Evolutionary conservation across 257 asterid species (phyloP).

Genomic region (Nyctanthes arbortristis): DNA sequence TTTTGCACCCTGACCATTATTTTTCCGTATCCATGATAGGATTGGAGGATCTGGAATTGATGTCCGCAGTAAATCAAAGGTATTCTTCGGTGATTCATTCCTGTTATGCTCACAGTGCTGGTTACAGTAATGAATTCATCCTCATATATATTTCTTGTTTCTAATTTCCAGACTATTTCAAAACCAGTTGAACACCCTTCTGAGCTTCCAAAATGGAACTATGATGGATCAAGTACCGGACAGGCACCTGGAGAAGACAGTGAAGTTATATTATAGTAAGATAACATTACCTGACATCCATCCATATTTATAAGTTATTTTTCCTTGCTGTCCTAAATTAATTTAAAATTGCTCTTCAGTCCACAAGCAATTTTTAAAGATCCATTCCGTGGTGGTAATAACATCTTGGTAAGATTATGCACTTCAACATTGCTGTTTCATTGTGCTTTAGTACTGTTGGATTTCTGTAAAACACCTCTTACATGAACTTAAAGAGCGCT

Average conservation of each 20-base stretch:
- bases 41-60: constrained; percentile 21
- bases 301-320: neutral
- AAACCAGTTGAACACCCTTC: constrained; percentile 88
- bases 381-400: constrained; percentile 97
- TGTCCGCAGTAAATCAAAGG: constrained; percentile 20
- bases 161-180: constrained; percentile 58
- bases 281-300: constrained; percentile 4
- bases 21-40: constrained; percentile 16
- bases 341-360: constrained; percentile 39
- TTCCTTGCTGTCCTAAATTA: constrained; percentile 17
- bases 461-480: neutral
- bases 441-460: neutral
- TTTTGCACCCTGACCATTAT: neutral
- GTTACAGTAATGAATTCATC: neutral
- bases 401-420: constrained; percentile 75
- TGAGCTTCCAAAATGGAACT: constrained; percentile 98
- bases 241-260: constrained; percentile 98
- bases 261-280: constrained; percentile 98
- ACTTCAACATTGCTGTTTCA: constrained; percentile 1
- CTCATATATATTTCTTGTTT: constrained; percentile 8
- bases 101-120: neutral
- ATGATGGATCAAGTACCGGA: constrained; percentile 97
- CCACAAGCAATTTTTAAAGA: constrained; percentile 99
- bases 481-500: neutral
- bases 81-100: neutral